Conservation (phyloP, 2,329 filamentous ascomycete genomes). For the Sclerotinia subarctica region DNA sequence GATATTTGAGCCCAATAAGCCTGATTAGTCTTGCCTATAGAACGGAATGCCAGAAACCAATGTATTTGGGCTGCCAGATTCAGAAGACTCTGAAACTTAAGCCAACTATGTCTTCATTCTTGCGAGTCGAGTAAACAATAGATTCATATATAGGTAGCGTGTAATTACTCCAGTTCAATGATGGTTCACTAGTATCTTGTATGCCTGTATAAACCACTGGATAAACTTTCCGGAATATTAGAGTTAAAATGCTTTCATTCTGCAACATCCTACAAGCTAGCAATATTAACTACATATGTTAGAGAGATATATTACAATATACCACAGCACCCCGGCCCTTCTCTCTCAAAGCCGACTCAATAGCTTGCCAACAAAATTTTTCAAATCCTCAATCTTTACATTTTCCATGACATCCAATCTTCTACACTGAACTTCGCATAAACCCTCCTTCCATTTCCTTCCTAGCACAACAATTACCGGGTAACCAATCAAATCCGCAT, state of each 20-base stretch:
- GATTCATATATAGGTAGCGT: neutral
- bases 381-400: slow-evolving; percentile 28
- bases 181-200: neutral
- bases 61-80: neutral
- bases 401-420: slow-evolving; percentile 31
- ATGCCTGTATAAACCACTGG: neutral
- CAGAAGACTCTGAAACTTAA: too few relatives aligned
- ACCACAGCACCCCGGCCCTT: neutral
- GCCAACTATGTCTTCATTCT: too few relatives aligned
- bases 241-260: too few relatives aligned
- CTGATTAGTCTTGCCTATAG: too few relatives aligned
- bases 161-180: neutral
- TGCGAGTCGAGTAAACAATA: too few relatives aligned
- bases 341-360: slow-evolving; percentile 26
- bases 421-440: slow-evolving; percentile 39
- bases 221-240: too few relatives aligned
- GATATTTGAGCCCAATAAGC: neutral
- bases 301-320: neutral
- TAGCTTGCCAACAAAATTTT: slow-evolving; percentile 24
- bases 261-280: too few relatives aligned
- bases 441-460: slow-evolving; percentile 54
- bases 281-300: neutral
- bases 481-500: slow-evolving; percentile 87
- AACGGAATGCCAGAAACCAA: too few relatives aligned
- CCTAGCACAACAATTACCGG: slow-evolving; percentile 80